Conservation (phyloP, 306 rosid species). For the Rubus parviflorus region DNA sequence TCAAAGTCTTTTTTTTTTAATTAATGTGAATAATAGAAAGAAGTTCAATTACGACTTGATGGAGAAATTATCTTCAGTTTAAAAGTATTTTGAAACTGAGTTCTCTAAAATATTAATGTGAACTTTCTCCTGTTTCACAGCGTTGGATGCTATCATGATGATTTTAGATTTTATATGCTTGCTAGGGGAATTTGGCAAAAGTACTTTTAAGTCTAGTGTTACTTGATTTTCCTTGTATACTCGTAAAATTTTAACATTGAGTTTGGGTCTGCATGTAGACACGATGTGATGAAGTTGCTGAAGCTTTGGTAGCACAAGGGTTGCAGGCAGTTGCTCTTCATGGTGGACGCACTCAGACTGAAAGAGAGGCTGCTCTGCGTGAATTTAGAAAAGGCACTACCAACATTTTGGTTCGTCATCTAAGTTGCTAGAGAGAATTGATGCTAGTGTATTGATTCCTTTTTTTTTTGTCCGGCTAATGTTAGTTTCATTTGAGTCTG, state of each 20-base stretch:
- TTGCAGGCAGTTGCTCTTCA: conserved; percentile 86
- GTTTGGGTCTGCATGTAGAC: conserved; percentile 51
- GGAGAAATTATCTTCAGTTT: neutral
- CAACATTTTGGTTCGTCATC: conserved; percentile 62
- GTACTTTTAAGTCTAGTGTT: neutral
- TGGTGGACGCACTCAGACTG: conserved; percentile 84
- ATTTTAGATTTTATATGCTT: neutral
- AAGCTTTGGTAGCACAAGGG: conserved; percentile 82
- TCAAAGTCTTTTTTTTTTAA: neutral
- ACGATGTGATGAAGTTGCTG: conserved; percentile 78
- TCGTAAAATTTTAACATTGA: neutral
- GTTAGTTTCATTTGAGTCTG: neutral
- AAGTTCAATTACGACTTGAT: neutral
- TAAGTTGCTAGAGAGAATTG: neutral
- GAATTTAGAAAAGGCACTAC: conserved; percentile 75
- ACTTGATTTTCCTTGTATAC: neutral
- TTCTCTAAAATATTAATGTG: neutral
- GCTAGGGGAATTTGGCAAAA: neutral
- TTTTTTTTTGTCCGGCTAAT: neutral
- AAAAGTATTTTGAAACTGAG: neutral
- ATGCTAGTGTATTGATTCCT: neutral
- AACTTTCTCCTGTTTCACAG: neutral
- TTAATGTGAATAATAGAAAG: neutral
- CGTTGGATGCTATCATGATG: neutral
- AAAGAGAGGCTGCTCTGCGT: conserved; percentile 81